Base-by-base conservation (phyloP, 495 filamentous ascomycete species). In the Penicillium pulvis region DNA sequence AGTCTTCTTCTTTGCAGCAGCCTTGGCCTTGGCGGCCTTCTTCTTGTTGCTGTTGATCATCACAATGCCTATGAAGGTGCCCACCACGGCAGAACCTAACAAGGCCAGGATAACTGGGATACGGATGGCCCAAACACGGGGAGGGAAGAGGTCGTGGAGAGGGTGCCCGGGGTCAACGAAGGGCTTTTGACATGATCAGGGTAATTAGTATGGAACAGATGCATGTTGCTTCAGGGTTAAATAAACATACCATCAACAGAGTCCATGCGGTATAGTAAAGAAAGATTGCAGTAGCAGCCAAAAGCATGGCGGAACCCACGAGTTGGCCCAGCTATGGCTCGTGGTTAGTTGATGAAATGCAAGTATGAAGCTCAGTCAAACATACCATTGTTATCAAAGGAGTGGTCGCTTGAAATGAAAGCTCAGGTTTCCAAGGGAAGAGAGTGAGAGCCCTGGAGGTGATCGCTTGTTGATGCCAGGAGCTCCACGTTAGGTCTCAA, bases 251-350 rank as follows among this genome's bases (percentile, higher is more conserved):
- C 90, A 99, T 97, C 53, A 97, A 82, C 55, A 99, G 79, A 4
- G 94, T 98, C 94, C 94, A 99, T 66, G 96, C 85, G 17, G 92
- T 95, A 78, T 99, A 99, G 83, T 99, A 99, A 60, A 96, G 86
- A 75, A 99, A 99, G 77, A 99, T 91, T 73, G 88, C 86, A 62
- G 92, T 89, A 71, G 94, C 92, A 81, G 87, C 86, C 81, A 96
- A 85, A 76, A 99, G 90, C 94, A 99, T 99, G 81, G 87, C 90
- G 81, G 95, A 85, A 78, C 95, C 94, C 63, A 96, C 88, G 68
- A 97, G 83, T 85, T 89, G 91, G 81, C 96, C 94, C 77, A 97
- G 90, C 94, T 98, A 59, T 16, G 7, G 9, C 3, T 3, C 31
- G 6, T 10, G 11, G 35, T 60, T 42, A 59, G 50, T 54, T 8